Evolutionary conservation across 2,329 filamentous ascomycete genomes (phyloP).

Genomic region (Grosmannia huntii): DNA sequence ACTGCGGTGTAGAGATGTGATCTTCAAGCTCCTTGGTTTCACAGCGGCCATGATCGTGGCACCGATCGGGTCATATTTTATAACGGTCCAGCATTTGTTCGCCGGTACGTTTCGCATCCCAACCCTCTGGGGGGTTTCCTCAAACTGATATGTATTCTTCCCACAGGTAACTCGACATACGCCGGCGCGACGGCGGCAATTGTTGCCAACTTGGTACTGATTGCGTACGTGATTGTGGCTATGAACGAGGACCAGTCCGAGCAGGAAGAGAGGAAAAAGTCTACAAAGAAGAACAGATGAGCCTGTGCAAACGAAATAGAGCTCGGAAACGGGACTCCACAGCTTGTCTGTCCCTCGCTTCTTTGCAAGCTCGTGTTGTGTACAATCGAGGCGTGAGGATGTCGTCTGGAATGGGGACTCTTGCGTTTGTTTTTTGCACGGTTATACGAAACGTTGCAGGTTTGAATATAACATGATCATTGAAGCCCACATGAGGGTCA

Average conservation of each 20-base stretch:
- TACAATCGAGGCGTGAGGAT: no score
- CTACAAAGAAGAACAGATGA: constrained; percentile 38
- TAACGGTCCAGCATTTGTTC: constrained; percentile 65
- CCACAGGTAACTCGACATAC: constrained; percentile 70
- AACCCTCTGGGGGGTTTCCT: background rate
- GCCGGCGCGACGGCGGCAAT: constrained; percentile 77
- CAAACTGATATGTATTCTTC: background rate
- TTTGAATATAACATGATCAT: no score
- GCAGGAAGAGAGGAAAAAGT: constrained; percentile 27
- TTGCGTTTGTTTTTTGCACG: no score
- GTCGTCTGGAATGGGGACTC: no score
- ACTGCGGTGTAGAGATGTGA: constrained; percentile 50
- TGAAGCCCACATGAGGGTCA: no score
- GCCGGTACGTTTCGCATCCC: constrained; percentile 39
- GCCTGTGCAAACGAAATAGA: no score
- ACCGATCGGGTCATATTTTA: constrained; percentile 82
- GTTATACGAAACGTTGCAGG: no score
- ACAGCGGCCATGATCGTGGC: constrained; percentile 81
- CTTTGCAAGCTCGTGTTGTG: no score
- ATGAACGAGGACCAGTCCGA: constrained; percentile 68
- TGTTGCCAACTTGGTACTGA: constrained; percentile 80
- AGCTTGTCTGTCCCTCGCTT: no score
- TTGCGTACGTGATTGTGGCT: constrained; percentile 84
- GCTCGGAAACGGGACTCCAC: background rate
- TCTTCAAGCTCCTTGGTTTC: constrained; percentile 80